phyloP scores from a whole-genome alignment of 176 grass and related monocot species.

The Oryza longistaminata region DNA sequence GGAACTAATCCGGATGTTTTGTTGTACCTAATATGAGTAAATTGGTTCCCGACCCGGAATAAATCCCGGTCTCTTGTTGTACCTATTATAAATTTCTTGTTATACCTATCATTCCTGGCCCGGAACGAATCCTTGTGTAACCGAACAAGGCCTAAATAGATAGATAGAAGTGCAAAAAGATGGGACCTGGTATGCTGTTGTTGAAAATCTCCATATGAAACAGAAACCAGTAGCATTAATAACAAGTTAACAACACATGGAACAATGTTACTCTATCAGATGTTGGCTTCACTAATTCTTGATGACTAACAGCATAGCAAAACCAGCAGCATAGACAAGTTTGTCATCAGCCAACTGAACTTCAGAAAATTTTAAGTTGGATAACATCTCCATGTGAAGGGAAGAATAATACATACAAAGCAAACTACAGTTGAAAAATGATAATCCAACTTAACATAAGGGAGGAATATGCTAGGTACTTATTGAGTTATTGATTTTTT shows the following conservation, averaged over 20 bases:
- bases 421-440: neutral
- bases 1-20: no score
- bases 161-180: conserved; percentile 51
- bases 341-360: conserved; percentile 57
- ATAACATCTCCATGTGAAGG: conserved; percentile 1
- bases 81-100: no score
- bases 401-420: neutral
- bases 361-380: conserved; percentile 5
- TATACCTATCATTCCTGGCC: no score
- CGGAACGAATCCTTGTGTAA: no score
- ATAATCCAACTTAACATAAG: neutral
- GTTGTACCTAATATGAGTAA: no score
- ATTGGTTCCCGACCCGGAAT: no score
- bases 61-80: no score
- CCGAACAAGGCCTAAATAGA: neutral
- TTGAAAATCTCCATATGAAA: neutral
- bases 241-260: neutral
- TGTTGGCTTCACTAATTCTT: conserved; percentile 49
- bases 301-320: conserved; percentile 42
- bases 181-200: conserved; percentile 41
- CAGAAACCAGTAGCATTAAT: neutral
- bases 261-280: neutral
- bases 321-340: conserved; percentile 47
- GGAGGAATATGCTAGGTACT: neutral
- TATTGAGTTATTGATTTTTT: no score